Percentiles rank a stretch among this genome's conserved stretches.
Conservation (phyloP, 345 rosid species). For the Camelina laxa region DNA sequence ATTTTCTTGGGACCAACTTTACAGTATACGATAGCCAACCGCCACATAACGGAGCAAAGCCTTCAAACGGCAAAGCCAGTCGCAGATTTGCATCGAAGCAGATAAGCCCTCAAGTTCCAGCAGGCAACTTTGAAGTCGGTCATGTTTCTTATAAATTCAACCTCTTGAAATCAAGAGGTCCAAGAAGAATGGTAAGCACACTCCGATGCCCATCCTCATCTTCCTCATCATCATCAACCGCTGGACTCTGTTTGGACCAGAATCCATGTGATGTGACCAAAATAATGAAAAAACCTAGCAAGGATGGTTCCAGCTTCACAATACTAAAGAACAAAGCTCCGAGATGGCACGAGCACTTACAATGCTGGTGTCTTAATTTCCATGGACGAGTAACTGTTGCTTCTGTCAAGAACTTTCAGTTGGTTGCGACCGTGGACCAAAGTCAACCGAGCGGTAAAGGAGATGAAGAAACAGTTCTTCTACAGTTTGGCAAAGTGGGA, state of each 20-base stretch:
- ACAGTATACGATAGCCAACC: constrained; percentile 88
- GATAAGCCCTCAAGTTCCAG: constrained; percentile 91
- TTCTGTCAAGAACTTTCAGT: constrained; percentile 91
- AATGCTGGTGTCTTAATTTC: constrained; percentile 97
- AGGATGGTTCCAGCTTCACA: constrained; percentile 46
- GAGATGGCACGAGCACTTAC: constrained; percentile 94
- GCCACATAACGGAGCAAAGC: constrained; percentile 82
- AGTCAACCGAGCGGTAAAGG: constrained; percentile 90
- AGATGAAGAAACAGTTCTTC: constrained; percentile 82
- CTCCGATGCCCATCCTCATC: constrained; percentile 54
- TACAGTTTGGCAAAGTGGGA: constrained; percentile 92
- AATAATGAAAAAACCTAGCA: constrained; percentile 46
- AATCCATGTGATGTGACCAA: constrained; percentile 44
- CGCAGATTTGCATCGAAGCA: constrained; percentile 94
- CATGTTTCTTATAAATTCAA: constrained; percentile 89
- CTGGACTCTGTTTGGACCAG: constrained; percentile 18
- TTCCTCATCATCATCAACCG: constrained; percentile 45
- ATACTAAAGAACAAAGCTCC: constrained; percentile 85
- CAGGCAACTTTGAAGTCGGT: constrained; percentile 89
- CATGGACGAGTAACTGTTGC: constrained; percentile 95
- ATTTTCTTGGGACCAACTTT: constrained; percentile 95
- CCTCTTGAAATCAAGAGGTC: constrained; percentile 94
- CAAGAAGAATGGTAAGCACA: constrained; percentile 92
- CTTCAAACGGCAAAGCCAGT: constrained; percentile 71
- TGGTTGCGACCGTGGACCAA: constrained; percentile 75